Percentiles rank a stretch among this genome's conserved stretches.
Evolutionary conservation across 208 protist species (phyloP).

Genomic region (Wallacemonas rigidus): DNA sequence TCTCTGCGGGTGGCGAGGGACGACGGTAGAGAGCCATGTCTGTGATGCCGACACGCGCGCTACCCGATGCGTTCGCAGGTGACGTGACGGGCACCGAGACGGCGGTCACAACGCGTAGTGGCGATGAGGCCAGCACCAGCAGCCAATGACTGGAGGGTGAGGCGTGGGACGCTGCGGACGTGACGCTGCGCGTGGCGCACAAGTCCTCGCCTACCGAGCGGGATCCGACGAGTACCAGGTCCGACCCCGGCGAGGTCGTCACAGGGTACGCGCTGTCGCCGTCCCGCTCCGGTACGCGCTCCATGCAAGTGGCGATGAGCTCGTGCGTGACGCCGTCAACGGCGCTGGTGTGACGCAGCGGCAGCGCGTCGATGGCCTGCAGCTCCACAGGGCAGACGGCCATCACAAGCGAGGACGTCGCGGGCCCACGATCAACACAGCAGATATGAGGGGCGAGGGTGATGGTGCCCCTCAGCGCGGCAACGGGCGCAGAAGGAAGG

Average conservation of each 20-base stretch:
- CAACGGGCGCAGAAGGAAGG: neutral
- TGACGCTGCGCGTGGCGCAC: too few relatives aligned
- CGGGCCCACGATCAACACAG: constrained; percentile 4
- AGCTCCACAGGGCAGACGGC: constrained; percentile 5
- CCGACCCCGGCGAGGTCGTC: neutral
- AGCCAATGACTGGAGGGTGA: constrained; percentile 12
- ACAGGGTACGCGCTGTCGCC: neutral
- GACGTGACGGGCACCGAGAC: constrained; percentile 21
- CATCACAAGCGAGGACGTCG: neutral
- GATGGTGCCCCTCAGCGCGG: neutral
- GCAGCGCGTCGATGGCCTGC: constrained; percentile 1
- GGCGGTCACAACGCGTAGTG: constrained; percentile 32
- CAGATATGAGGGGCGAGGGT: neutral
- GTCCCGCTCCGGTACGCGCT: constrained; percentile 19
- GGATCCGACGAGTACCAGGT: constrained; percentile 5
- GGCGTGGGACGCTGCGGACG: neutral
- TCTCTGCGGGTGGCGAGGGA: neutral
- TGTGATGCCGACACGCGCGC: neutral
- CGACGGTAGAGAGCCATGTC: constrained; percentile 15
- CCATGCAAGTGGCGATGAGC: constrained; percentile 34
- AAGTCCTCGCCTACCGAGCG: too few relatives aligned
- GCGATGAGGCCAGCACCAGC: constrained; percentile 29
- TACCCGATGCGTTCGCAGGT: neutral
- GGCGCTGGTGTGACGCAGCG: neutral
- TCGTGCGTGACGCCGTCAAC: neutral